Evolutionary conservation across 768 basidiomycete species (phyloP).

Genomic region (Melanogaster broomeanus): DNA sequence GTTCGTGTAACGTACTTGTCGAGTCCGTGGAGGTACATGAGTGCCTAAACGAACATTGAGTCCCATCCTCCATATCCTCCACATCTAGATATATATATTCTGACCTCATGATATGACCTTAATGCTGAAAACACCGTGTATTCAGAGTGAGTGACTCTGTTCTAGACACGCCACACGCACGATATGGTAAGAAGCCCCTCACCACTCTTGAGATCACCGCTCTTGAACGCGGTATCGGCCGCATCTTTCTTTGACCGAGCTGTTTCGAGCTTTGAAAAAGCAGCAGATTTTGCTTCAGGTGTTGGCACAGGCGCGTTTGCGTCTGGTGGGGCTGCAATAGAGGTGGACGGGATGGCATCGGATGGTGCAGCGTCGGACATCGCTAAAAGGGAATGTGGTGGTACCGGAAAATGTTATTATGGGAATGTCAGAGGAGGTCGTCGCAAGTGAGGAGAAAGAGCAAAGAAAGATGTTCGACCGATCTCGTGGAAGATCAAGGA

Average conservation of each 20-base stretch:
- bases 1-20: constrained; percentile 59
- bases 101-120: constrained; percentile 71
- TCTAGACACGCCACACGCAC: not conserved
- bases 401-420: not conserved
- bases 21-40: constrained; percentile 73
- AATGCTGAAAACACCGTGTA: constrained; percentile 51
- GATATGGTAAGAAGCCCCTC: constrained; percentile 14
- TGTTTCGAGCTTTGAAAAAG: constrained; percentile 52
- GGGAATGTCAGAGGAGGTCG: not conserved
- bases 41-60: constrained; percentile 43
- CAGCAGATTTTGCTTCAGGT: constrained; percentile 28
- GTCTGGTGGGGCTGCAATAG: constrained; percentile 16
- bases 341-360: not conserved
- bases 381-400: not conserved
- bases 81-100: not conserved
- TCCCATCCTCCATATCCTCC: constrained; percentile 2
- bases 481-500: not conserved
- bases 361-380: constrained; percentile 18
- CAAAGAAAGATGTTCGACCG: not conserved
- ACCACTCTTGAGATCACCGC: constrained; percentile 64
- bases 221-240: constrained; percentile 70
- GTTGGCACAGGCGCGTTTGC: constrained; percentile 17
- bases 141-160: not conserved
- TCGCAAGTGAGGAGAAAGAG: not conserved
- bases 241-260: constrained; percentile 69